Evolutionary conservation across 2,329 filamentous ascomycete genomes (phyloP).

Genomic region (Albifimbria verrucaria): DNA sequence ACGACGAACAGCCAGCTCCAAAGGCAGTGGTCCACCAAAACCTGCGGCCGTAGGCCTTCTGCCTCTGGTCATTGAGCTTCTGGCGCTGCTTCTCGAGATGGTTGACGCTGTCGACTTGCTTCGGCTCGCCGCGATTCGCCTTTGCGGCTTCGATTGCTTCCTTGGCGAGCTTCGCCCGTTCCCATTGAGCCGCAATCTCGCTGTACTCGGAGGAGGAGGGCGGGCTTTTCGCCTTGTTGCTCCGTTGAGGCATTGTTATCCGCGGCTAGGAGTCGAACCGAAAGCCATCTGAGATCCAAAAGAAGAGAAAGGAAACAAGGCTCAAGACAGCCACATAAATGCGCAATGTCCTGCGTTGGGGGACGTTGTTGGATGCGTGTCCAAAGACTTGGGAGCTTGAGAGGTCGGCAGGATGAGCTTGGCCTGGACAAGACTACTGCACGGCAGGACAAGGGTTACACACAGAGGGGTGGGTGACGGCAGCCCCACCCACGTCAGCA

Average conservation of each 20-base stretch:
- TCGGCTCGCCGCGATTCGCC: slow-evolving; percentile 23
- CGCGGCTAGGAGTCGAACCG: slow-evolving; percentile 6
- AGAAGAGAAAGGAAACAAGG: background rate
- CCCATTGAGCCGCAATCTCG: slow-evolving; percentile 51
- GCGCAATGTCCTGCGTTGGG: background rate
- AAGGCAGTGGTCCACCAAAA: slow-evolving; percentile 58
- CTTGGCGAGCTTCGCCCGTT: slow-evolving; percentile 48
- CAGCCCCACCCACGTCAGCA: background rate
- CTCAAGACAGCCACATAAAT: background rate
- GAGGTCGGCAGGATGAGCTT: no score
- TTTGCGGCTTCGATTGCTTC: slow-evolving; percentile 36
- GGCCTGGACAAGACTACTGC: no score
- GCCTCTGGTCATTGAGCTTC: slow-evolving; percentile 47
- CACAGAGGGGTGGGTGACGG: background rate
- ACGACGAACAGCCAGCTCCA: slow-evolving; percentile 69
- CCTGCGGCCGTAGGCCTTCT: slow-evolving; percentile 19
- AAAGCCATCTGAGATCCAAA: slow-evolving; percentile 22
- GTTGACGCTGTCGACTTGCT: slow-evolving; percentile 30
- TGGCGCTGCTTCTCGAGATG: slow-evolving; percentile 44
- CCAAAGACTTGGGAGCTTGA: no score
- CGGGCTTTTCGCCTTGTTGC: slow-evolving; percentile 17
- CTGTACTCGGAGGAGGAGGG: slow-evolving; percentile 42
- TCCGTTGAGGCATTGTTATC: slow-evolving; percentile 20
- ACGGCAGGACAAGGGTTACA: background rate
- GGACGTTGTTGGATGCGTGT: background rate